These are phyloP conservation scores for Mucor indicus DNA, from an alignment of 371 early-diverging fungal genomes.

Conservation along the genomic window DNA sequence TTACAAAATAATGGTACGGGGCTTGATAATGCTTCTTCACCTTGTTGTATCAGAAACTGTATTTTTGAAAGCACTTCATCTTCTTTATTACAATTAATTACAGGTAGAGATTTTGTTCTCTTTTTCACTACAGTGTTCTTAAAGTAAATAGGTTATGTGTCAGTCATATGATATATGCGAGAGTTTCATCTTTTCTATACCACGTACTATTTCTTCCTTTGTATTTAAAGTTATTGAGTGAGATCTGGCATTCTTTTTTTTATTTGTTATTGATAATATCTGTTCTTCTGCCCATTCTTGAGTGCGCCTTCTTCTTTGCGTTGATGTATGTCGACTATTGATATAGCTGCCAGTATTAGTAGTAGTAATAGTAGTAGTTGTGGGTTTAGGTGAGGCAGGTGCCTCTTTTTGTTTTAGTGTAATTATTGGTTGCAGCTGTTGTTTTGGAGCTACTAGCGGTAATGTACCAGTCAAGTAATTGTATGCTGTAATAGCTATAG, in stretches of 20 bases:
- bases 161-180: too few species aligned
- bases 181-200: too few species aligned
- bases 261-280: not conserved
- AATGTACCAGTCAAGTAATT: slow-evolving; percentile 36
- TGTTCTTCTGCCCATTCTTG: slow-evolving; percentile 24
- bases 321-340: not conserved
- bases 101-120: slow-evolving; percentile 21
- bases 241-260: slow-evolving; percentile 10
- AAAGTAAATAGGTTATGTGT: too few species aligned
- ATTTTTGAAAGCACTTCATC: slow-evolving; percentile 29
- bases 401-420: not conserved
- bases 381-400: not conserved
- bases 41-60: slow-evolving; percentile 39
- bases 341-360: not conserved
- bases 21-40: slow-evolving; percentile 38
- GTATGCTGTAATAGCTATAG: slow-evolving; percentile 41
- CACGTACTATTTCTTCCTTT: slow-evolving; percentile 4
- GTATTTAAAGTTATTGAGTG: slow-evolving; percentile 1
- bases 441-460: too few species aligned
- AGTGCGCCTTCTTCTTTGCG: slow-evolving; percentile 14
- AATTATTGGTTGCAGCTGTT: too few species aligned
- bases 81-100: slow-evolving; percentile 9
- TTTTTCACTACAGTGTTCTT: slow-evolving; percentile 7
- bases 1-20: slow-evolving; percentile 1
- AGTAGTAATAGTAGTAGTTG: not conserved